These are phyloP conservation scores for Fusarium compactum DNA, from an alignment of 2,329 filamentous ascomycete genomes.

Conservation along the genomic window DNA sequence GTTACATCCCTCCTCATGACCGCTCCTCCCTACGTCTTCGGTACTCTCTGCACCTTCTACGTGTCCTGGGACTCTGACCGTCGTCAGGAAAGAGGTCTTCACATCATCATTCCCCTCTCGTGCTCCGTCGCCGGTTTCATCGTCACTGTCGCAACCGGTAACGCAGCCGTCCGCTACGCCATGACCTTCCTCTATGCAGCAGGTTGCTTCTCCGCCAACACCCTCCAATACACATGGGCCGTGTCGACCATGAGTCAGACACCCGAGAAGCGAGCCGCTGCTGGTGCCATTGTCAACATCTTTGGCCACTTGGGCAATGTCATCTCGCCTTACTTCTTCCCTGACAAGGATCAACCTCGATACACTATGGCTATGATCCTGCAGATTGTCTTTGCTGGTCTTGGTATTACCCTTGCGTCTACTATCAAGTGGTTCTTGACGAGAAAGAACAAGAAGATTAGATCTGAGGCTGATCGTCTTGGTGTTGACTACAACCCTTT, in stretches of 20 bases:
- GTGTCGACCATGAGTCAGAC: slow-evolving; percentile 51
- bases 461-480: slow-evolving; percentile 25
- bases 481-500: slow-evolving; percentile 33
- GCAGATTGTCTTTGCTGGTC: slow-evolving; percentile 30
- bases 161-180: slow-evolving; percentile 36
- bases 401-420: slow-evolving; percentile 20
- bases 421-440: slow-evolving; percentile 34
- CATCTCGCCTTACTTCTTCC: slow-evolving; percentile 57
- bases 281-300: slow-evolving; percentile 54
- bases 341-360: slow-evolving; percentile 44
- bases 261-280: slow-evolving; percentile 54
- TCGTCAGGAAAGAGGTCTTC: slow-evolving; percentile 71
- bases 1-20: slow-evolving; percentile 66
- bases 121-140: slow-evolving; percentile 69
- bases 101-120: slow-evolving; percentile 67
- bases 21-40: slow-evolving; percentile 67
- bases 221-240: slow-evolving; percentile 53
- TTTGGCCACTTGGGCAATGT: slow-evolving; percentile 55
- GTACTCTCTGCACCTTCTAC: slow-evolving; percentile 65
- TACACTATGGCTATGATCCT: slow-evolving; percentile 49
- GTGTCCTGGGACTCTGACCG: slow-evolving; percentile 72
- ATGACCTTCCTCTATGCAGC: slow-evolving; percentile 41
- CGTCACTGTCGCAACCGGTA: slow-evolving; percentile 67
- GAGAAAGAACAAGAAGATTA: slow-evolving; percentile 38
- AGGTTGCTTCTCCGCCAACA: slow-evolving; percentile 49